Evolutionary conservation across 352 stramenopile genomes (phyloP), one percentile per base, ranked within the genome.

Genomic region (Aphanomyces astaci): DNA sequence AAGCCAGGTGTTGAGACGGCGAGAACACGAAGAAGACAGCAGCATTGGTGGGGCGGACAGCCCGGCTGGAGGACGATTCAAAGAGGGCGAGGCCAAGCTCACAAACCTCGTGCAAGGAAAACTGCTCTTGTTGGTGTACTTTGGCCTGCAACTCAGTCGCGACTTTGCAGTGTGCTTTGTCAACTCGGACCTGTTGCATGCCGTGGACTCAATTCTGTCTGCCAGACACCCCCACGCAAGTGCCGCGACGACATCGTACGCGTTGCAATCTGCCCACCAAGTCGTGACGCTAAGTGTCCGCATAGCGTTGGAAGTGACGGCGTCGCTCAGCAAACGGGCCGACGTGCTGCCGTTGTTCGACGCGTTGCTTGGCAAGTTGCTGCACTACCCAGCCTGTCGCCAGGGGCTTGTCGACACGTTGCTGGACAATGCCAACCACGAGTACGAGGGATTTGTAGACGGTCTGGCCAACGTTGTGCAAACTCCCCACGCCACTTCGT

Each of bases 261-360:
- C 89, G 3, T 63, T 81, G 4, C 81, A 93, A 30, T 89, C 82
- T 49, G 74, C 78, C 28, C 51, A 89, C 9, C 82, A 89, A 60
- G 2, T 89, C 40, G 77, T 86, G 28, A 79, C 80, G 13, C 54
- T 85, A 1, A 71, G 71, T 24, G 83, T 90, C 66, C 81, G 79
- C 60, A 86, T 75, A 24, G 80, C 84, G 17, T 27, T 91, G 10
- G 85, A 89, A 63, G 76, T 93, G 63, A 77, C 36, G 10, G 53
- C 64, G 4, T 64, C 64, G 9, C 45, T 71, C 9, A 51, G 30
- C 22, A 19, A 36, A 7, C 10, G 19, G 15, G 5, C 32, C 4
- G 43, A 52, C 13, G 31, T 33, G 51, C 31, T 68, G 19, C 24
- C 51, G 15, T 19, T 59, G 5, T 59, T 59, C 33, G 51, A 32